Percentiles rank a stretch among this genome's conserved stretches.
Conservation (phyloP, 2,329 filamentous ascomycete genomes). For the Tolypocladium ophioglossoides region DNA sequence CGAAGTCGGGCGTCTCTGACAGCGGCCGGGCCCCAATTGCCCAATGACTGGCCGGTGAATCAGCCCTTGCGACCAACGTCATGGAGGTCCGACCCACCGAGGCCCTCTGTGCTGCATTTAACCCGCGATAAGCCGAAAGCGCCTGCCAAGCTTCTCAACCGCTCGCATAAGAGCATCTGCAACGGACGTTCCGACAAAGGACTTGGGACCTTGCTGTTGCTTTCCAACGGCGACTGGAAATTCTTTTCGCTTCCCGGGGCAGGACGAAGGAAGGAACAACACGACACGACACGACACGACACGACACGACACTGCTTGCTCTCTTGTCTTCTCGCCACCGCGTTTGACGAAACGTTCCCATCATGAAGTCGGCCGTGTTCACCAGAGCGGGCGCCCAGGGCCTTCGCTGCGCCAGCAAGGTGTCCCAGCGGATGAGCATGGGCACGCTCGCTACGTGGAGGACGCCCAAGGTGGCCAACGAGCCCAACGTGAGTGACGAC, state of each 20-base stretch:
- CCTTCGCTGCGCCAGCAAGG: conserved; percentile 17
- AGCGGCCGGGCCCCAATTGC: background rate
- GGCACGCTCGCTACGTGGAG: conserved; percentile 74
- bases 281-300: background rate
- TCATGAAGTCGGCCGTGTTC: conserved; percentile 24
- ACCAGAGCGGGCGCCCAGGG: conserved; percentile 20
- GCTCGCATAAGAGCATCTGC: background rate
- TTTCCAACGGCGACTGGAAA: background rate
- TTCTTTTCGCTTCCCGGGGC: background rate
- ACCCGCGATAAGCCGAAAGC: conserved; percentile 3
- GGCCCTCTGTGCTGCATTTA: background rate
- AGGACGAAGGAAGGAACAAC: background rate
- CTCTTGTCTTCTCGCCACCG: background rate
- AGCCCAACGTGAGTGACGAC: conserved; percentile 70
- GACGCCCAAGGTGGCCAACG: conserved; percentile 77
- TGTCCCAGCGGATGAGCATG: conserved; percentile 19
- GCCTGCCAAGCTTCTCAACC: background rate
- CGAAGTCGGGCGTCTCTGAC: background rate
- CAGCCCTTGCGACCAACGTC: background rate
- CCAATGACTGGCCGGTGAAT: conserved; percentile 1
- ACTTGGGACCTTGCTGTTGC: background rate
- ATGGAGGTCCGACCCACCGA: background rate
- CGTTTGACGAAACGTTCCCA: background rate
- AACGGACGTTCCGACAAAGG: background rate
- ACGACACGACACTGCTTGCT: background rate